These are phyloP conservation scores for Crinitomyces ghanaensis DNA, from an alignment of 805 yeast genomes.

Conservation along the genomic window DNA sequence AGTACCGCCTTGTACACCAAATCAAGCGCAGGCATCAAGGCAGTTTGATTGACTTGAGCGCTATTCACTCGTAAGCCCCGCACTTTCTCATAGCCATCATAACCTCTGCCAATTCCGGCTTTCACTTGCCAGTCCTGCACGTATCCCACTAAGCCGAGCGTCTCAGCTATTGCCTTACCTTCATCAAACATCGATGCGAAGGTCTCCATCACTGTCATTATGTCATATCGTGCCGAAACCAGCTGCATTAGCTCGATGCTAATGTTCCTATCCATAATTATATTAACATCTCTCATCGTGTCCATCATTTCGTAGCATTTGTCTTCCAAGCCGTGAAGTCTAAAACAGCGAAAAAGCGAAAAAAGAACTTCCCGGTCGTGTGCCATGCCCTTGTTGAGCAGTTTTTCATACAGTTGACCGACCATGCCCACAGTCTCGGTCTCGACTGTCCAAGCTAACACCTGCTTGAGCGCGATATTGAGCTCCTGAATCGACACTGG, in stretches of 20 bases:
- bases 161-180: conserved; percentile 3
- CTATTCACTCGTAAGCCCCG: too few species aligned
- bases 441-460: conserved; percentile 18
- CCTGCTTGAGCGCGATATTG: conserved; percentile 8
- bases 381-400: conserved; percentile 15
- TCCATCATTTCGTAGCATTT: conserved; percentile 20
- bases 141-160: conserved; percentile 14
- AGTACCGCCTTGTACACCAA: conserved; percentile 20
- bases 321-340: conserved; percentile 18
- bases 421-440: conserved; percentile 19
- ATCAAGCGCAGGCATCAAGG: conserved; percentile 8
- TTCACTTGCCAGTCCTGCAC: too few species aligned
- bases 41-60: too few species aligned
- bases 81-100: too few species aligned
- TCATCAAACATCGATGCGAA: conserved; percentile 9
- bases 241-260: conserved; percentile 19
- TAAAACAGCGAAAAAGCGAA: conserved; percentile 21
- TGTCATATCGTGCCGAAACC: conserved; percentile 15
- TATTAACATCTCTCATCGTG: conserved; percentile 8
- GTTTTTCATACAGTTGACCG: conserved; percentile 14
- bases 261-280: conserved; percentile 12
- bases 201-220: conserved; percentile 12
- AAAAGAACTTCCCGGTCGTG: conserved; percentile 9
- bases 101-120: too few species aligned
- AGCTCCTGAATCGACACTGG: not conserved